Conservation (phyloP, 2,329 filamentous ascomycete genomes). For the Parascedosporium putredinis region DNA sequence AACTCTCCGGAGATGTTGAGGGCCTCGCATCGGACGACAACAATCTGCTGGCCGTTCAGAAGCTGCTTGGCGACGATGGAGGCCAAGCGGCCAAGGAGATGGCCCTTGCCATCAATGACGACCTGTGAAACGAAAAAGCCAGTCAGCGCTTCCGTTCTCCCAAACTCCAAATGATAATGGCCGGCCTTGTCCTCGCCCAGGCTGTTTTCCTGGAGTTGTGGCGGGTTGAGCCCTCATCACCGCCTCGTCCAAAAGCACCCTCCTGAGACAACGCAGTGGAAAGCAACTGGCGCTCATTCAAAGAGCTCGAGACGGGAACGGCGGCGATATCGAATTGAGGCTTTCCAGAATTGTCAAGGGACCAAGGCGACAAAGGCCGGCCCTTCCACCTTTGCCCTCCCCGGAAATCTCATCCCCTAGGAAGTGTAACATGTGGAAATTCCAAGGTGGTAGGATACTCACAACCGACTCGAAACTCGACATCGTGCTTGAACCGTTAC, state of each 20-base stretch:
- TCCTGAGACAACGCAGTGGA: not conserved
- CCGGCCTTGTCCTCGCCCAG: too few species aligned
- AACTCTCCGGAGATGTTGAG: conserved; percentile 99
- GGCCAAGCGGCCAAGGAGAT: conserved; percentile 97
- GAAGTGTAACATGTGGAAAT: not conserved
- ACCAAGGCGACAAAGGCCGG: not conserved
- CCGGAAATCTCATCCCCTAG: not conserved
- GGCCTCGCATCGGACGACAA: conserved; percentile 95
- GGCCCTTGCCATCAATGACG: conserved; percentile 99
- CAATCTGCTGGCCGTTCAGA: conserved; percentile 98
- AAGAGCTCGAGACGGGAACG: not conserved
- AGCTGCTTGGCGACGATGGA: conserved; percentile 98
- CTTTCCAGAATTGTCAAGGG: not conserved
- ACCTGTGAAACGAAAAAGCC: conserved; percentile 44
- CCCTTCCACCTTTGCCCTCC: not conserved
- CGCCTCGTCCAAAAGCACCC: not conserved
- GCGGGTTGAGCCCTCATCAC: not conserved
- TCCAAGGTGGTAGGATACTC: conserved; percentile 31
- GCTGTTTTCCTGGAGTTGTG: too few species aligned
- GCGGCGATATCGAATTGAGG: not conserved
- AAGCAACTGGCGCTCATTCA: not conserved
- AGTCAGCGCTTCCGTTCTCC: not conserved
- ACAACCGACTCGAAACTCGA: conserved; percentile 62
- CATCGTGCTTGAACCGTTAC: conserved; percentile 34
- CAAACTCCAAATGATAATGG: not conserved